These are phyloP conservation scores for Melampsora larici-populina DNA, from an alignment of 1,284 basidiomycete genomes.

Conservation along the genomic window DNA sequence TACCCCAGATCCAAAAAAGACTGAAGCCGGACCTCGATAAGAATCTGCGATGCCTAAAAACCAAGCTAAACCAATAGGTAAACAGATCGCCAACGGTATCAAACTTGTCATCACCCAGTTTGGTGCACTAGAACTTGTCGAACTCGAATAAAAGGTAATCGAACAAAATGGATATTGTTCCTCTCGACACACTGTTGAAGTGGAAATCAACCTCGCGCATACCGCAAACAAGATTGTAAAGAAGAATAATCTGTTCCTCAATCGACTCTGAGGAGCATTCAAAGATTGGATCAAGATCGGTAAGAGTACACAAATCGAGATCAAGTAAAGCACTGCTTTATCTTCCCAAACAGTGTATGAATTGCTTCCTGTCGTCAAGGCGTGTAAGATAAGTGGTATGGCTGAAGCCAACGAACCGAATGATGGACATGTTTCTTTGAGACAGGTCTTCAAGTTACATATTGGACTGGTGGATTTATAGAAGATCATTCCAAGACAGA, in stretches of 20 bases:
- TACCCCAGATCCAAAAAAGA: slow-evolving; percentile 65
- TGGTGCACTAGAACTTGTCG: slow-evolving; percentile 66
- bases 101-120: slow-evolving; percentile 61
- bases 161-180: slow-evolving; percentile 84
- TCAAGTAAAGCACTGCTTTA: slow-evolving; percentile 69
- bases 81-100: slow-evolving; percentile 60
- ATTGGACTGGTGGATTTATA: neutral
- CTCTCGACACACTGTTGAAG: slow-evolving; percentile 83
- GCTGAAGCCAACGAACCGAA: slow-evolving; percentile 5
- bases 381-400: slow-evolving; percentile 23
- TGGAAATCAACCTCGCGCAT: slow-evolving; percentile 69
- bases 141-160: slow-evolving; percentile 78
- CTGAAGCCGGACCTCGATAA: slow-evolving; percentile 67
- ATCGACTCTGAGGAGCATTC: slow-evolving; percentile 65
- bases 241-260: slow-evolving; percentile 71
- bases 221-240: slow-evolving; percentile 67
- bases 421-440: slow-evolving; percentile 11
- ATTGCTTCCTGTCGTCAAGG: slow-evolving; percentile 58
- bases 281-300: slow-evolving; percentile 57
- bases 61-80: slow-evolving; percentile 64
- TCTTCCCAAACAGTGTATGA: slow-evolving; percentile 98
- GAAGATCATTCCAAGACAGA: slow-evolving; percentile 10
- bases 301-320: slow-evolving; percentile 61
- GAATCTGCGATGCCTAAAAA: slow-evolving; percentile 69
- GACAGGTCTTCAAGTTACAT: neutral